Evolutionary conservation across 139 green algal genomes (phyloP), one percentile per base, ranked within the genome.

Genomic region (Auxenochlorella pyrenoidosa): DNA sequence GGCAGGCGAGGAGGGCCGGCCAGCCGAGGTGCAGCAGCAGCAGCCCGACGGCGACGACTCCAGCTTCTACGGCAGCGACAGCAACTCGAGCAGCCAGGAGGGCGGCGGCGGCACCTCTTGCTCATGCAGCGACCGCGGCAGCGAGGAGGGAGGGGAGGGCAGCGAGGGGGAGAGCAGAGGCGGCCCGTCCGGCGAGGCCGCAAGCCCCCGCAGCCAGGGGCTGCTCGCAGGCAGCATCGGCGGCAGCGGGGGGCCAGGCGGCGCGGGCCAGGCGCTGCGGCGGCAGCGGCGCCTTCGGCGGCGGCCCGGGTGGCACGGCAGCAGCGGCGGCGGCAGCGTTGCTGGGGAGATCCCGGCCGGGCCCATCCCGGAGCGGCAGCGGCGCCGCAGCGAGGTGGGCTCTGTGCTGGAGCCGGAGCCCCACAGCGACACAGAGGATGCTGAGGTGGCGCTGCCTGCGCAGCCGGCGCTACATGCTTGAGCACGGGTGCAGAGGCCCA

Each of bases 61-160:
- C 4, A 86, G 80, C 80, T 86, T 86, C 41, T 86, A 78, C 63
- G 80, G 80, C 80, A 72, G 41, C 26, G 80, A 86, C 36, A 75
- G 36, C 59, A 36, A 79, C 38, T 60, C 73, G 18, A 79, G 73
- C 40, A 79, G 73, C 40, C 38, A n/a, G 15, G 40, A 32, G 21
- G 40, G 22, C 21, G 15, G 40, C 73, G 40, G 40, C 73, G 60
- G 21, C 73, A 79, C 21, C 18, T 59, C 38, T 13, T 79, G 73
- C 40, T 59, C 40, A 2, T 59, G 73, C 73, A 79, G 65, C 65
- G 30, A 34, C 5, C 18, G 44, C 75, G 36, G 44, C 44, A 82
- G 75, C 75, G 34, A 41, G 18, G 70, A 76, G 18, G 70, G 34
- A 41, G 70, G 18, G 70, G n/a, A 41, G 16, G 54, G 54, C 54